Conservation (phyloP, 1,139 yeast genomes). For the Geotrichum siamense region DNA sequence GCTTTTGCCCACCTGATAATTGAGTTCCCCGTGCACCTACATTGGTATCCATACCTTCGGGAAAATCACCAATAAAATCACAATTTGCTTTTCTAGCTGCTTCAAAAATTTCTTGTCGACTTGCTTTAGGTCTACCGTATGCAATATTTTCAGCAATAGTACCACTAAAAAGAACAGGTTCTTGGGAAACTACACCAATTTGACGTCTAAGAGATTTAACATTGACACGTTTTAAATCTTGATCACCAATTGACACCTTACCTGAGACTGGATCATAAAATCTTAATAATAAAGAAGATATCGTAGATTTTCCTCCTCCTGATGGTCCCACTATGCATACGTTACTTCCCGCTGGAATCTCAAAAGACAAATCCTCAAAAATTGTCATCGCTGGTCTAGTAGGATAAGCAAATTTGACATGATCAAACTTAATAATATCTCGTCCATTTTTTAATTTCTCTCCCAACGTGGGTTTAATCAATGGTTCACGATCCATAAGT, state of each 20-base stretch:
- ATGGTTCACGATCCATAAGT: slow-evolving; percentile 67
- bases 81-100: slow-evolving; percentile 59
- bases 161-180: slow-evolving; percentile 65
- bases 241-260: slow-evolving; percentile 48
- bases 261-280: slow-evolving; percentile 52
- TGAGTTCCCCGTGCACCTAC: slow-evolving; percentile 72
- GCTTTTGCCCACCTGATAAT: slow-evolving; percentile 73
- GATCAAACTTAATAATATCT: slow-evolving; percentile 47
- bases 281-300: slow-evolving; percentile 59
- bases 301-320: slow-evolving; percentile 72
- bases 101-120: slow-evolving; percentile 51
- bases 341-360: slow-evolving; percentile 48
- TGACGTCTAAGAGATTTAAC: slow-evolving; percentile 51
- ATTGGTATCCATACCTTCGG: slow-evolving; percentile 41
- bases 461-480: slow-evolving; percentile 60
- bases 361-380: slow-evolving; percentile 46
- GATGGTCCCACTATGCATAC: slow-evolving; percentile 75
- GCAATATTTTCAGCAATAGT: slow-evolving; percentile 59
- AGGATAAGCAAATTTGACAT: slow-evolving; percentile 63
- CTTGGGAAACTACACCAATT: slow-evolving; percentile 71
- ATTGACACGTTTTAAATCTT: slow-evolving; percentile 53
- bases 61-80: slow-evolving; percentile 39
- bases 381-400: slow-evolving; percentile 68
- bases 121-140: slow-evolving; percentile 49
- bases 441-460: slow-evolving; percentile 37